Evolutionary conservation across 2,329 filamentous ascomycete species (phyloP), one percentile per base, ranked within the genome.

Genomic region (Talaromyces sp.): DNA sequence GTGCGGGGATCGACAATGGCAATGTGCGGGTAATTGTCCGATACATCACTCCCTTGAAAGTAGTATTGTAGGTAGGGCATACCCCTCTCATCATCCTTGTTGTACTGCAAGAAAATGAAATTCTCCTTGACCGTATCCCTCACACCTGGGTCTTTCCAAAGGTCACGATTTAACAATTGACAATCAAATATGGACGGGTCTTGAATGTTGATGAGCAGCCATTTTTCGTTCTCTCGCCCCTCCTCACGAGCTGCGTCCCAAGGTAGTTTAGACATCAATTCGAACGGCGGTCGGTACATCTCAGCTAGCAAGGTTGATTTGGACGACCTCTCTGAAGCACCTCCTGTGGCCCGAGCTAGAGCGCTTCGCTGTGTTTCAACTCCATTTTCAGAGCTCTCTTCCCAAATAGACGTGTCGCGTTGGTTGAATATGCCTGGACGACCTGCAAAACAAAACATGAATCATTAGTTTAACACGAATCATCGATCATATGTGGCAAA

Each of bases 101-200:
- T 85, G 76, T 94, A 97, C 69, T 99, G 94, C 66, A 99, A 77
- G 74, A 99, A 99, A 64, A 99, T 83, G 71, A 99, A 99, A 75
- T 95, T 92, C 70, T 97, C 93, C 66, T 84, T 84, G 31, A 99
- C 81, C 1, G 95, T 84, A n/a, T 89, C 85, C 66, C 83, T 84
- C 58, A 99, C 85, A 2, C 86, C 82, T 17, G 83, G 74, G 65
- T 97, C 89, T 75, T 97, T 97, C 94, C 94, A 99, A 56, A 97
- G 85, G 70, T 99, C 94, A 45, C 94, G 84, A 70, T 99, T 99
- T 17, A 99, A 79, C 2, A 89, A 83, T 71, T 99, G 94, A 73
- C 94, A 99, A 73, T 94, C 89, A 72, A 99, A 99, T 67, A 96
- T 87, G 36, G 89, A 89, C 63, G 89, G 85, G 70, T 99, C 92